These are phyloP conservation scores for Rhizophagus prolifer DNA, from an alignment of 192 early-diverging fungal species.

Conservation along the genomic window DNA sequence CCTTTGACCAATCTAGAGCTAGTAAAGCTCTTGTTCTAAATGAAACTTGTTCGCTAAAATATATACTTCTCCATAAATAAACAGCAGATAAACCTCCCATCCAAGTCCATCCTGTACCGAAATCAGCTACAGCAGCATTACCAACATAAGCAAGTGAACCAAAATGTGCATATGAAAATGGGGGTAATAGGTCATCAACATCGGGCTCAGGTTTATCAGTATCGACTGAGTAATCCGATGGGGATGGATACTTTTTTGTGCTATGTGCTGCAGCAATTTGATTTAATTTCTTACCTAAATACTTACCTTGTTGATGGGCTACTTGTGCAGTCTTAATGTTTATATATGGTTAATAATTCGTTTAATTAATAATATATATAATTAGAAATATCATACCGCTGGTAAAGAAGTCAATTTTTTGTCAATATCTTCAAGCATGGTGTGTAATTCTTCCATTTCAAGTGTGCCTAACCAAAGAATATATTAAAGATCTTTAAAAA, in stretches of 20 bases:
- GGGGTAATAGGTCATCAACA: constrained; percentile 31
- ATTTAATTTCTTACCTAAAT: constrained; percentile 48
- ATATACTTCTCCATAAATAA: constrained; percentile 59
- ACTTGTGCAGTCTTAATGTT: constrained; percentile 55
- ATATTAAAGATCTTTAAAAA: background rate
- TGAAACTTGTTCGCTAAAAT: constrained; percentile 57
- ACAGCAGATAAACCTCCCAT: constrained; percentile 51
- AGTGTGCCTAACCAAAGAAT: constrained; percentile 35
- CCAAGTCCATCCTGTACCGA: constrained; percentile 49
- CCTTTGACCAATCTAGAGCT: constrained; percentile 46
- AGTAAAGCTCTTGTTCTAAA: constrained; percentile 40
- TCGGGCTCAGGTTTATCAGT: constrained; percentile 3
- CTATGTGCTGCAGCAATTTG: constrained; percentile 23
- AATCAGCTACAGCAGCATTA: constrained; percentile 53
- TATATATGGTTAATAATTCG: constrained; percentile 5
- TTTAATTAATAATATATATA: background rate
- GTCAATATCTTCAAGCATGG: constrained; percentile 53
- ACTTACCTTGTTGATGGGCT: constrained; percentile 55
- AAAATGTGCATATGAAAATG: constrained; percentile 65
- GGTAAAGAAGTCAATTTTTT: constrained; percentile 53
- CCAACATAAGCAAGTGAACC: constrained; percentile 73
- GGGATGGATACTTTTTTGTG: background rate
- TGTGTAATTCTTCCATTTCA: constrained; percentile 50
- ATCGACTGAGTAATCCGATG: background rate
- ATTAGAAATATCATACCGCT: constrained; percentile 40